Base-by-base conservation (phyloP, 495 filamentous ascomycete genomes). In the Penicillium paradoxum region DNA sequence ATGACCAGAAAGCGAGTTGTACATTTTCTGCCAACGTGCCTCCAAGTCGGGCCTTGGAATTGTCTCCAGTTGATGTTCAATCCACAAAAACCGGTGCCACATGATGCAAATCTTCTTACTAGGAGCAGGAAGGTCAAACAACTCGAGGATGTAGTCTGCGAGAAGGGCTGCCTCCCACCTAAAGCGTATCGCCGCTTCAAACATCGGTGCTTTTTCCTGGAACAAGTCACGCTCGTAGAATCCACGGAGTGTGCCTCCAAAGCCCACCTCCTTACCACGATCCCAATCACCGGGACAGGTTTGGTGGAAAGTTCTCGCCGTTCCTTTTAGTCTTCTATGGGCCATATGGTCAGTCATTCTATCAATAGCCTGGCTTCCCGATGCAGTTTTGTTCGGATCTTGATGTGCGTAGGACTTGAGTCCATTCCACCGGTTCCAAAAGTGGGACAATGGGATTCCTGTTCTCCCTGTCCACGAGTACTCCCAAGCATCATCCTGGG, bases 401-500 rank as follows among this genome's bases (percentile, higher is more conserved):
- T n/a, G n/a, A n/a, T n/a, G n/a, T n/a, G n/a, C n/a, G n/a, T 49
- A 18, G 21, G 34, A 10, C 13, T 29, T 39, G 21, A 39, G 11
- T 40, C 2, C 25, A 5, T 38, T 14, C 33, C 46, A 39, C 46
- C 34, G 46, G n/a, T 29, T 21, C 29, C 17, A 2, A 49, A 49
- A 49, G 22, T 49, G 13, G 18, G 21, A 17, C 18, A 49, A 21
- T 17, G 46, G 46, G 25, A 49, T 39, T 27, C 46, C 33, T 10
- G 46, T 49, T 13, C 46, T 38, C 6, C 46, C 34, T 27, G 46
- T 49, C 46, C 46, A 49, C 3, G 46, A 49, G 38, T 39, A 39
- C 21, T 49, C 46, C 46, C 46, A 49, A 7, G 22, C n/a, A n/a
- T n/a, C 46, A 49, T 49, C 38, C 22, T 49, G 46, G 18, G 46